Conservation (phyloP, 495 filamentous ascomycete genomes). For the Podospora sp. region DNA sequence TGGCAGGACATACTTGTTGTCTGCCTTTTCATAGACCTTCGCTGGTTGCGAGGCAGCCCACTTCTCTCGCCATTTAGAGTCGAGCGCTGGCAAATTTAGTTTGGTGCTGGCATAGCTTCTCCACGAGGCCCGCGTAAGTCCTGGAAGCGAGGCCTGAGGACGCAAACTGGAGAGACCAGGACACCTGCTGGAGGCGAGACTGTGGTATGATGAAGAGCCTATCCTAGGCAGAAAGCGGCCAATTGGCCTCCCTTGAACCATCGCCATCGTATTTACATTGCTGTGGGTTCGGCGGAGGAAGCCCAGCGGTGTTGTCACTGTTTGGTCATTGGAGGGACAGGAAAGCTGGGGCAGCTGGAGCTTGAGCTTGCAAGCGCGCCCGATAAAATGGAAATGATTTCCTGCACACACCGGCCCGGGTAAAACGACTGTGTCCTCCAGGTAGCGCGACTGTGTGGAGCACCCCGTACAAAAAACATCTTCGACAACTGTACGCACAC, state of each 20-base stretch:
- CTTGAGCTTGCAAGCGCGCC: conserved; percentile 3
- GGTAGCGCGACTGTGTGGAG: no score
- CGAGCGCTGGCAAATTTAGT: conserved; percentile 66
- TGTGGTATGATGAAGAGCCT: conserved; percentile 20
- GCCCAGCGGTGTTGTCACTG: background rate
- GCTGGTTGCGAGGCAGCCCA: conserved; percentile 21
- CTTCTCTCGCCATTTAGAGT: conserved; percentile 71
- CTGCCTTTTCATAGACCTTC: conserved; percentile 14
- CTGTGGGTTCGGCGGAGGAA: conserved; percentile 8
- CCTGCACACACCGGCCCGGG: no score
- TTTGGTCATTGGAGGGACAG: background rate
- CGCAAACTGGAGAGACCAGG: background rate
- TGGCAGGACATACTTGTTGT: conserved; percentile 75
- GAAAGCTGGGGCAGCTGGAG: no score
- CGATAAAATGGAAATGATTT: background rate
- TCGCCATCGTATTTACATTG: conserved; percentile 37
- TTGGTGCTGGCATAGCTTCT: conserved; percentile 41
- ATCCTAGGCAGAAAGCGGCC: conserved; percentile 31
- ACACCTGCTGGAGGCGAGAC: background rate
- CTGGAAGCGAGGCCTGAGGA: conserved; percentile 10
- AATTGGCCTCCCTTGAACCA: conserved; percentile 35
- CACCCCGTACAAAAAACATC: no score
- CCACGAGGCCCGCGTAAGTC: conserved; percentile 19
- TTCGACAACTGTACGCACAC: no score
- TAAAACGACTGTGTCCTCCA: no score